A percentile compares a stretch with the other conserved stretches of the same genome.
Conservation (phyloP, 176 grass and related monocot species). For the Oryza glumipatula region DNA sequence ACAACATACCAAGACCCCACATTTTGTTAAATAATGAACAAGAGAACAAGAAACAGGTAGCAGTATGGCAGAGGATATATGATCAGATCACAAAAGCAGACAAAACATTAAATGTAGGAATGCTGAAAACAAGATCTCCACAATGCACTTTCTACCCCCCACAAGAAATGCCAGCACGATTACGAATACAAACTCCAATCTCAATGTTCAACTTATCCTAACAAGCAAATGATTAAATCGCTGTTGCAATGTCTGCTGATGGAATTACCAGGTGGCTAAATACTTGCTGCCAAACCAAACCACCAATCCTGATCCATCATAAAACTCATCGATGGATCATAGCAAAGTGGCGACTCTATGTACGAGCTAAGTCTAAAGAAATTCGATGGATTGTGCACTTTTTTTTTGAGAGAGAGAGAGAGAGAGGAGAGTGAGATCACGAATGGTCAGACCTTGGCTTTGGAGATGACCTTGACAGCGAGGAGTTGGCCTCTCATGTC, state of each 20-base stretch:
- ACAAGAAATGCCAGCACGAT: conserved; percentile 32
- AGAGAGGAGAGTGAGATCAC: conserved; percentile 39
- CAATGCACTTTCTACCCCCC: conserved; percentile 31
- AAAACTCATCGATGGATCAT: conserved; percentile 22
- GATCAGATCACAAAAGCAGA: conserved; percentile 45
- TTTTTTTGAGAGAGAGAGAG: not conserved
- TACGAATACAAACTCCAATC: conserved; percentile 14
- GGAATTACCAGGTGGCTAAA: conserved; percentile 41
- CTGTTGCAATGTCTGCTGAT: conserved; percentile 18
- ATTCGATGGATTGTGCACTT: conserved; percentile 10
- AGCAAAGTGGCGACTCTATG: not conserved
- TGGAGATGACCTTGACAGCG: conserved; percentile 97
- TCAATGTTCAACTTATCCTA: conserved; percentile 29
- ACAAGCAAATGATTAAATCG: conserved; percentile 37
- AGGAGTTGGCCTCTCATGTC: conserved; percentile 81
- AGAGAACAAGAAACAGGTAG: conserved; percentile 41
- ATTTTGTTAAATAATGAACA: conserved; percentile 4
- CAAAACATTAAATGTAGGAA: conserved; percentile 37
- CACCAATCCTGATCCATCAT: conserved; percentile 21
- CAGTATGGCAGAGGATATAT: conserved; percentile 27
- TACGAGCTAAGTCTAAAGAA: conserved; percentile 13
- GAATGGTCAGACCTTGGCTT: conserved; percentile 72
- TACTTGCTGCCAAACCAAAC: conserved; percentile 27
- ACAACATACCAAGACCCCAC: conserved; percentile 21
- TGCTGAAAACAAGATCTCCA: conserved; percentile 42